Conservation (phyloP, 176 grass and related monocot genomes). For the Puccinellia tenuiflora region DNA sequence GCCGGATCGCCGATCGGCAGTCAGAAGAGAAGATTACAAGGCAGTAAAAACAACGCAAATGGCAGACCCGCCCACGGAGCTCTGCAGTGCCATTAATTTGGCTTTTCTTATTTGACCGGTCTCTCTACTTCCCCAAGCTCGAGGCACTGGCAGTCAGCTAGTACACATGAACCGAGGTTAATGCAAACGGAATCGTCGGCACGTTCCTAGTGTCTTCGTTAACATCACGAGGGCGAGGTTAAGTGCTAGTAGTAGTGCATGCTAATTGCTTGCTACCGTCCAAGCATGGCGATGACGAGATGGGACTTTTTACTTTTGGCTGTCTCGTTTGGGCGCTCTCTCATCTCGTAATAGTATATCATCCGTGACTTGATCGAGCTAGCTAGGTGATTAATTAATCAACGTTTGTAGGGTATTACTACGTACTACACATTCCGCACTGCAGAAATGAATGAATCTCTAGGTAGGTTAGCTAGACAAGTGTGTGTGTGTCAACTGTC, state of each 20-base stretch:
- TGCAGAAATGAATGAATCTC: too few relatives aligned
- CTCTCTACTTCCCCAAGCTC: constrained; percentile 6
- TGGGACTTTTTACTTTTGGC: constrained; percentile 1
- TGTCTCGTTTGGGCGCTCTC: neutral
- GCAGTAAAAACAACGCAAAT: constrained; percentile 39
- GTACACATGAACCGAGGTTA: constrained; percentile 26
- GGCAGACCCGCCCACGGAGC: constrained; percentile 17
- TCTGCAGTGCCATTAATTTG: neutral
- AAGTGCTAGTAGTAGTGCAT: neutral
- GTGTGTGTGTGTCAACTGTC: neutral
- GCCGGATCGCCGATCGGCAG: constrained; percentile 18
- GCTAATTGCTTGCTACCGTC: too few relatives aligned
- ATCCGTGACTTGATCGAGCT: neutral
- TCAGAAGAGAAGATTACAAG: constrained; percentile 45
- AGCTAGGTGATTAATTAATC: neutral
- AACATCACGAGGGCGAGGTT: neutral
- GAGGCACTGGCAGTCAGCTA: neutral
- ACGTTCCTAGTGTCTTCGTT: constrained; percentile 13
- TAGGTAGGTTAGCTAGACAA: neutral
- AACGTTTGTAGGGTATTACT: neutral
- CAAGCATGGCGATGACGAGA: neutral
- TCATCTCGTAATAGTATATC: too few relatives aligned
- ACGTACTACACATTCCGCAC: too few relatives aligned
- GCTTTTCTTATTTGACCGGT: constrained; percentile 43
- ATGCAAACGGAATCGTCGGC: constrained; percentile 39